A percentile compares a stretch with the other conserved stretches of the same genome.
Evolutionary conservation across 108 stramenopile genomes (phyloP).

Genomic region (Nitzschia sp.): DNA sequence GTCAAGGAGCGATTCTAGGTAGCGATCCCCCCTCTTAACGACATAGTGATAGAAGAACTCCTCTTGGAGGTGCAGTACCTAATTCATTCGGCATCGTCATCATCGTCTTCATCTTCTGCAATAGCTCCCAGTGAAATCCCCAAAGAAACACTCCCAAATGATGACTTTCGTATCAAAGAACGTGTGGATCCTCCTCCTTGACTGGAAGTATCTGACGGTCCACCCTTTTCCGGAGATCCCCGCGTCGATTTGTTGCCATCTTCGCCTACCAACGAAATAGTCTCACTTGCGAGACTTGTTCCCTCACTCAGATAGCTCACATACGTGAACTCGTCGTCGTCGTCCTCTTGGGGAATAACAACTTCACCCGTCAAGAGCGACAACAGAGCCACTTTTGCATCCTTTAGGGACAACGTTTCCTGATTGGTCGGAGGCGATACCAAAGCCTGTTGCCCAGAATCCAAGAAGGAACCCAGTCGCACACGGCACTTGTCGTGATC

Average conservation of each 20-base stretch:
- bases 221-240: neutral
- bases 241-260: neutral
- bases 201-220: too few species aligned
- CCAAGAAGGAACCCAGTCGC: too few species aligned
- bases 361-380: slow-evolving; percentile 4
- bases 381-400: neutral
- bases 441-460: too few species aligned
- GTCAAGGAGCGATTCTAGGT: slow-evolving; percentile 20
- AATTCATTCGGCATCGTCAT: neutral
- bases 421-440: too few species aligned
- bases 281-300: neutral
- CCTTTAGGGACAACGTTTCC: too few species aligned
- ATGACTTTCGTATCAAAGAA: neutral
- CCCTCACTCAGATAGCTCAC: slow-evolving; percentile 13
- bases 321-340: slow-evolving; percentile 4
- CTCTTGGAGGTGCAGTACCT: too few species aligned
- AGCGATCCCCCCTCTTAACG: too few species aligned
- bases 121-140: neutral
- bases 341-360: neutral
- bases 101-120: neutral
- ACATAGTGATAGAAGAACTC: too few species aligned
- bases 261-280: neutral
- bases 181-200: neutral
- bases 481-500: too few species aligned
- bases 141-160: neutral